A percentile compares a stretch with the other conserved stretches of the same genome.
Evolutionary conservation across 495 filamentous ascomycete species (phyloP).

Genomic region (Lophiostoma macrostomum): DNA sequence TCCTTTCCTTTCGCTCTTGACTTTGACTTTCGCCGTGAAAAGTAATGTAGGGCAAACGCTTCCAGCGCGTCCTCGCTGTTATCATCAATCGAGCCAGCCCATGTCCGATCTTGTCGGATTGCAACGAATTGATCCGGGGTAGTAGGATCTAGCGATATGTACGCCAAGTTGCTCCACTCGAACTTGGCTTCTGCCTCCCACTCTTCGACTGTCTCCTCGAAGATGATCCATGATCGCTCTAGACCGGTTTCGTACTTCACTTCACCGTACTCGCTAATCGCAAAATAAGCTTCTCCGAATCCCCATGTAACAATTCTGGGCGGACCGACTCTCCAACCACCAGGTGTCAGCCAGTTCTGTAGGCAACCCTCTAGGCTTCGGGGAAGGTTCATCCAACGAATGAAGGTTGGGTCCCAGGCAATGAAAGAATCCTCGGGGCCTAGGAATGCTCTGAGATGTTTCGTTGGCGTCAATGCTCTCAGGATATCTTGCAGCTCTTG

Average conservation of each 20-base stretch:
- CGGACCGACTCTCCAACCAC: conserved; percentile 27
- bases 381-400: conserved; percentile 29
- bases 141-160: conserved; percentile 18
- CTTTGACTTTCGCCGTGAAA: conserved; percentile 6
- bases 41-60: conserved; percentile 23
- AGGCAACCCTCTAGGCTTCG: conserved; percentile 14
- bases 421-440: conserved; percentile 27
- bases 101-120: conserved; percentile 20
- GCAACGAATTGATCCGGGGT: conserved; percentile 26
- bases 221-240: conserved; percentile 3
- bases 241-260: conserved; percentile 1
- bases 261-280: conserved; percentile 24
- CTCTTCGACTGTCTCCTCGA: conserved; percentile 30
- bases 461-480: background rate
- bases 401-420: conserved; percentile 22
- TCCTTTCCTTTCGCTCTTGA: background rate
- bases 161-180: conserved; percentile 26
- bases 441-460: conserved; percentile 18
- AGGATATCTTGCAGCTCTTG: conserved; percentile 2
- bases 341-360: conserved; percentile 29
- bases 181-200: conserved; percentile 19
- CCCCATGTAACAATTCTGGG: conserved; percentile 23
- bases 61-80: conserved; percentile 21
- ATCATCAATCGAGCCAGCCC: conserved; percentile 32
- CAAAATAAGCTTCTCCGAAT: conserved; percentile 14